Base-by-base conservation (phyloP, 176 grass and related monocot species). In the Cocos nucifera region DNA sequence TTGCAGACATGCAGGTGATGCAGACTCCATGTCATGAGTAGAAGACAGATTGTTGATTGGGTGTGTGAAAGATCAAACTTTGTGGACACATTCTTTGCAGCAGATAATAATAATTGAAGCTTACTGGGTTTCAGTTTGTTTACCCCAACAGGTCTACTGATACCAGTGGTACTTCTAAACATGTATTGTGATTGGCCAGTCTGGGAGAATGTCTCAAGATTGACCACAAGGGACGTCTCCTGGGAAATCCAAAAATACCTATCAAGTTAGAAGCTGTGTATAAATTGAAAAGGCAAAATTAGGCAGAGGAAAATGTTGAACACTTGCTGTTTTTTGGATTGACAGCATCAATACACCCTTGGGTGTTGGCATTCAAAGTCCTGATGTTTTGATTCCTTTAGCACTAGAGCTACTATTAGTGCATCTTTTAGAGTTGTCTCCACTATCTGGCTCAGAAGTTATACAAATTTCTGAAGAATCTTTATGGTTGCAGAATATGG, bases 341-440 rank as follows among this genome's bases (percentile, higher is more conserved):
- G 73, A 95, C 90, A 14, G 79, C 71, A 76, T 90, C 90, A 77
- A 66, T 67, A 86, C 90, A 51, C 84, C 82, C 39, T 84, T 90
- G 1, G 77, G 79, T 54, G 68, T 78, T 30, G 90, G 90, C 83
- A 80, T 76, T 22, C 79, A 59, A 58, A 95, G 74, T 14, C 86
- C 90, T 0, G 80, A 77, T 57, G 86, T 83, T 50, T 82, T 95
- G 67, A 69, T 72, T 26, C 59, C 24, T 71, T 80, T 73, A 80
- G 69, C 80, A 49, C 61, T 16, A 52, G 50, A 70, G 12, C 56
- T 50, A 58, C 19, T 25, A n/a, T 54, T 49, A 25, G 54, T 6
- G 56, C n/a, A 17, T 62, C 58, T 21, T 62, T 57, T 3, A 16
- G 25, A 26, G 49, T 58, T 52, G 64, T 68, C 26, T 27, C 55